Base-by-base conservation (phyloP, 164 flowering plant genomes). In the Liriodendron chinense region DNA sequence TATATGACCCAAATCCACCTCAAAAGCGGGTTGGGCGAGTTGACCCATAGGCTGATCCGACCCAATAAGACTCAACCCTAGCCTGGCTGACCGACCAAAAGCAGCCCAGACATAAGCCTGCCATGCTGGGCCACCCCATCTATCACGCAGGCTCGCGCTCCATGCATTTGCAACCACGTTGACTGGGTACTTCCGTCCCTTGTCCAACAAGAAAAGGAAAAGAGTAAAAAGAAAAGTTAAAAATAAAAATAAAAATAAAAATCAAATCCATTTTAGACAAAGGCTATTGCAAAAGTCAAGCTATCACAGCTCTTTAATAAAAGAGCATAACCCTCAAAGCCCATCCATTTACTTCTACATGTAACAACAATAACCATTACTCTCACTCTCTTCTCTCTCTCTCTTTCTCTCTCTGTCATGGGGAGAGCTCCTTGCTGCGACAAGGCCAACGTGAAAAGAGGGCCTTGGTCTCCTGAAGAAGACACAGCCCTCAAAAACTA, bases 381-480 rank as follows among this genome's bases (percentile, higher is more conserved):
- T 10, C 18, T 50, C 16, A 0, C 57, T 50, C 57, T 2, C 1
- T 9, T 53, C 16, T 2, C 59, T 53, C 59, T 1, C 16, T 53
- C 16, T 2, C 59, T 53, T 12, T 2, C 13, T 16, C 13, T 16
- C 13, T 53, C 59, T 53, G 13, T 74, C 1, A 90, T 90, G 94
- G 96, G 92, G n/a, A 91, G 94, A 82, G 94, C 96, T 80, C 96
- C 96, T 76, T 90, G 96, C 74, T 92, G 96, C 80, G 96, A 92
- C 86, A 92, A 90, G 71, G 91, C 91, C 74, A 89, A 85, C 77
- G 96, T 92, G 76, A 92, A 92, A 90, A 92, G 83, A 81, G 96
- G 96, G 3, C 96, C 96, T 64, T 91, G 96, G 96, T 89, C 96
- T 20, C 94, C 96, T 74, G 96, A 90, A 73, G 96, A 91, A 86